Percentiles rank a stretch among this genome's conserved stretches.
These are phyloP conservation scores for Candida sp. DNA, from an alignment of 1,139 yeast species.

Conservation along the genomic window DNA sequence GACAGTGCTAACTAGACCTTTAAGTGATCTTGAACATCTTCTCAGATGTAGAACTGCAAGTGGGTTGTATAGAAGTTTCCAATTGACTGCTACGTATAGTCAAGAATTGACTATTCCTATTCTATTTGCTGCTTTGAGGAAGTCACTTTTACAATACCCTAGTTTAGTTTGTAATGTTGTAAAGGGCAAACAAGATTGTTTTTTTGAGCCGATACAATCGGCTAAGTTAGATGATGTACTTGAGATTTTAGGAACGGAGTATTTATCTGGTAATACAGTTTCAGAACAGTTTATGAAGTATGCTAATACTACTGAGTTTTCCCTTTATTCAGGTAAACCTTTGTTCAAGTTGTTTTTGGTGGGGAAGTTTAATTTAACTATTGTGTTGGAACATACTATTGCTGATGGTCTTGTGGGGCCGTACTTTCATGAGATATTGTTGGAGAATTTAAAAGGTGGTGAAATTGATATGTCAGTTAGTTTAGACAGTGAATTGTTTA, in stretches of 20 bases:
- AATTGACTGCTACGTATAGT: slow-evolving; percentile 32
- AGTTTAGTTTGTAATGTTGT: slow-evolving; percentile 30
- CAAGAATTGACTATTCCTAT: slow-evolving; percentile 14
- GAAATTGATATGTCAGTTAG: slow-evolving; percentile 3
- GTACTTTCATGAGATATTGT: slow-evolving; percentile 34
- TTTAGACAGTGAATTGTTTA: slow-evolving; percentile 14
- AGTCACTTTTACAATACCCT: slow-evolving; percentile 30
- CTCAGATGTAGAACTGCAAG: slow-evolving; percentile 30
- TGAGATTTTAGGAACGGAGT: slow-evolving; percentile 7
- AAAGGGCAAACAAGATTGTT: slow-evolving; percentile 10
- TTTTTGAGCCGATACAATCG: slow-evolving; percentile 21
- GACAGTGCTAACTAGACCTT: slow-evolving; percentile 15
- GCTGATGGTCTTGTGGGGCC: slow-evolving; percentile 42
- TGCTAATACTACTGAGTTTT: slow-evolving; percentile 19
- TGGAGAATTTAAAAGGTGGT: slow-evolving; percentile 22
- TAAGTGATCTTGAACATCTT: slow-evolving; percentile 34
- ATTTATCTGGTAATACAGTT: slow-evolving; percentile 16
- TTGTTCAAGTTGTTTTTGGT: slow-evolving; percentile 28
- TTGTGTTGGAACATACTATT: slow-evolving; percentile 37
- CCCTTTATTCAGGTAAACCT: slow-evolving; percentile 23
- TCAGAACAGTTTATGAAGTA: slow-evolving; percentile 27
- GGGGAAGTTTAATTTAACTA: slow-evolving; percentile 21
- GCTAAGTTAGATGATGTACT: slow-evolving; percentile 22
- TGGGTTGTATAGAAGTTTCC: slow-evolving; percentile 30
- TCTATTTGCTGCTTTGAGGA: slow-evolving; percentile 28